phyloP scores from a whole-genome alignment of 352 stramenopile genomes.

The Plasmopara viticola region DNA sequence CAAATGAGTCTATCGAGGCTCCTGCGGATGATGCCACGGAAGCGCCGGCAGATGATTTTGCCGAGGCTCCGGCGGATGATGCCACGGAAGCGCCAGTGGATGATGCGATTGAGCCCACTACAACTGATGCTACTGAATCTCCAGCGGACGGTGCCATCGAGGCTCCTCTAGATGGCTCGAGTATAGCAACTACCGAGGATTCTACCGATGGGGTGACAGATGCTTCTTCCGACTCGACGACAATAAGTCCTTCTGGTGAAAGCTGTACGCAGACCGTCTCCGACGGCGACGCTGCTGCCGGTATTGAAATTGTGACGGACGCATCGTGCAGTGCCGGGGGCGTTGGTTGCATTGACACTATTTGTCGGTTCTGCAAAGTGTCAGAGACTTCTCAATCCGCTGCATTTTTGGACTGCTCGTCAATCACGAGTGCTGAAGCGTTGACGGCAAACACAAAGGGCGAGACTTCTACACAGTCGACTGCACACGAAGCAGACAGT shows the following conservation, averaged over 20 bases:
- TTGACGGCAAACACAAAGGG: conserved; percentile 1
- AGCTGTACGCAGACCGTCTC: conserved; percentile 13
- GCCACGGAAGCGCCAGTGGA: background rate
- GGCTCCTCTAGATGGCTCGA: background rate
- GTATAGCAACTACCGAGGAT: background rate
- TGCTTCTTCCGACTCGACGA: conserved; percentile 3
- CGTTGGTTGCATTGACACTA: conserved; percentile 29
- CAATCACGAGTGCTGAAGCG: conserved; percentile 3
- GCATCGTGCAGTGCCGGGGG: conserved; percentile 25
- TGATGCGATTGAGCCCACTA: background rate
- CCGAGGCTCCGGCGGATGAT: conserved; percentile 1
- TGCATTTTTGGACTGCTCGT: conserved; percentile 18
- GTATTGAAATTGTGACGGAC: conserved; percentile 36
- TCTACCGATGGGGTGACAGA: conserved; percentile 1
- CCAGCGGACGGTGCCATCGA: background rate
- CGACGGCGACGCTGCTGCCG: conserved; percentile 23
- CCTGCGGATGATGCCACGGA: background rate
- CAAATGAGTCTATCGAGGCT: conserved; percentile 3
- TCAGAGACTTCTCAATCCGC: conserved; percentile 15
- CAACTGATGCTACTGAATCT: background rate
- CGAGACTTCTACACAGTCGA: conserved; percentile 6
- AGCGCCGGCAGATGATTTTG: no score
- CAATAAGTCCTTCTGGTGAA: background rate
- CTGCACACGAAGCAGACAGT: background rate
- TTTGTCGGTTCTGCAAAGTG: conserved; percentile 44